Base-by-base conservation (phyloP, 805 yeast genomes). In the Kodamaea neixiangensis region DNA sequence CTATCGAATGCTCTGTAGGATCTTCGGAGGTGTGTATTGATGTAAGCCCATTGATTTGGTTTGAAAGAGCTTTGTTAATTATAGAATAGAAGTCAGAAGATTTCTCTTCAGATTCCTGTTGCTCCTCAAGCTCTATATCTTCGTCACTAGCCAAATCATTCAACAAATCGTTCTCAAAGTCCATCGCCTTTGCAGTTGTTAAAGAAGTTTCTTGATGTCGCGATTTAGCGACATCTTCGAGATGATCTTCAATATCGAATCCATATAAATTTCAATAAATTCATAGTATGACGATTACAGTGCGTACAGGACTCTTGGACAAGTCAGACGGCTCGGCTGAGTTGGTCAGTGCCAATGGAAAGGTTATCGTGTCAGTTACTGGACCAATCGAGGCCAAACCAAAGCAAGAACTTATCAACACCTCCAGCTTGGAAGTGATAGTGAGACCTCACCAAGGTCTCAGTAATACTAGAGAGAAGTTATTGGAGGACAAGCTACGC, bases 371-470 rank as follows among this genome's bases (percentile, higher is more conserved):
- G 40, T 83, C 97, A 0, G 92, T 93, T 0, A 80, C 92, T 1
- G 99, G 99, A 0, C 99, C 99, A 0, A 79, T 93, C 25, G 97
- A 93, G 61, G 85, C 89, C 9, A 86, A 85, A 64, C 68, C 82
- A 11, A 80, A 93, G 58, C 96, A 91, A 63, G 98, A 93, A 64
- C 67, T 85, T 31, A 97, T 97, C 9, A 85, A 87, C 13, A 73
- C 77, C 42, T 86, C 93, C 13, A 83, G 89, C 14, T 65, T 94
- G 14, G 97, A 91, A 65, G 78, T 94, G 6, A 79, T 82, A 17
- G 83, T 92, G 2, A 75, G 91, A 37, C 97, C 98, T 1, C 82
- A 86, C 18, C 71, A 75, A 11, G 98, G 97, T 1, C 77, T 86
- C 1, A 78, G 96, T 5, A 77, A 78, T 50, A 77, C 63, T 75